Base-by-base conservation (phyloP, 805 yeast genomes). In the Yamadazyma philogaea region DNA sequence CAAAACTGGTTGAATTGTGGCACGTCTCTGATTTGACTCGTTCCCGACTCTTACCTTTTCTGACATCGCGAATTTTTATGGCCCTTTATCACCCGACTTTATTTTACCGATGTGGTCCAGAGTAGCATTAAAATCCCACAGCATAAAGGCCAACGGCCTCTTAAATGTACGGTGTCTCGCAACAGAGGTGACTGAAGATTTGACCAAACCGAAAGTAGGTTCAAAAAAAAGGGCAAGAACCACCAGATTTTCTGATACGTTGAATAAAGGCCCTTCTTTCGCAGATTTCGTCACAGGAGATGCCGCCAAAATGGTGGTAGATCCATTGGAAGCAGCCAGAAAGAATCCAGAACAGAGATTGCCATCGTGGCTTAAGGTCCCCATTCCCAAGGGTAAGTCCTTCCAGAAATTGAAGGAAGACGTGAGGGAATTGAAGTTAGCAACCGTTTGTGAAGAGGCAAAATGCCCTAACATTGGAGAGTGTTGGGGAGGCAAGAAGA, bases 381-480 rank as follows among this genome's bases (percentile, higher is more conserved):
- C 95, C 2, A 91, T 93, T 48, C 99, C 99, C n/a, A 87, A 87
- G 67, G 99, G 99, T 34, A 75, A 81, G 49, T 82, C 85, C 20
- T 93, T 79, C 62, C 82, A 82, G 54, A 82, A 80, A 52, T 72
- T 93, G 52, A 89, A 91, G 59, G 77, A 79, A 37, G 99, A 93
- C 58, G 82, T 93, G 26, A 75, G 88, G 47, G 97, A 95, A 45
- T 70, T 93, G 46, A 87, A 88, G 50, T 70, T 93, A 39, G 84
- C 96, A 28, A 93, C 99, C 0, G 99, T 93, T 22, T 93, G 99
- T 66, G 98, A 93, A 64, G 99, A 93, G 59, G 99, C 99, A 4
- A 84, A 93, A 59, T 93, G 99, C 66, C 99, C 99, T n/a, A 93
- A 93, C 62, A 93, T 93, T 48, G 96, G 98, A 40, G 99, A 93